phyloP scores from a whole-genome alignment of 2,329 filamentous ascomycete species.

The Trichocomaceae sp. region DNA sequence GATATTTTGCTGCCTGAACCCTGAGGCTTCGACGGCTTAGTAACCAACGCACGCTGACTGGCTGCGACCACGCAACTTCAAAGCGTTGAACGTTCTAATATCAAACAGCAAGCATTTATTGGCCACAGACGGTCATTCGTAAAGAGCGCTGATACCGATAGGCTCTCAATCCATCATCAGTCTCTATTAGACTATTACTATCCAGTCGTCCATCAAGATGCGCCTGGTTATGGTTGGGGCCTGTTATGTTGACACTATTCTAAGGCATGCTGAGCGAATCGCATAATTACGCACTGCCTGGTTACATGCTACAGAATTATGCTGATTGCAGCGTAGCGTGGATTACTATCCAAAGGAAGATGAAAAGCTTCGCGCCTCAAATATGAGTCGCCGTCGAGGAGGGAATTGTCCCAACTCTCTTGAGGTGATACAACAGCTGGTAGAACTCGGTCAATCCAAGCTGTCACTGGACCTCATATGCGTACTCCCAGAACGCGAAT shows the following conservation, averaged over 20 bases:
- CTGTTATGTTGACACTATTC: conserved; percentile 65
- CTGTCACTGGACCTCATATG: conserved; percentile 34
- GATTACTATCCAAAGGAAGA: conserved; percentile 64
- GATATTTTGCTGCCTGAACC: not conserved
- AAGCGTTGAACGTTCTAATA: no score
- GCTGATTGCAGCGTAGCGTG: conserved; percentile 41
- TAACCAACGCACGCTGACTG: not conserved
- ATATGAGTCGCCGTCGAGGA: conserved; percentile 55
- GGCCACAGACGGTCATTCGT: not conserved
- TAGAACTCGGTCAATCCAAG: conserved; percentile 20
- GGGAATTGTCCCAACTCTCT: conserved; percentile 68
- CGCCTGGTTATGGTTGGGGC: conserved; percentile 60
- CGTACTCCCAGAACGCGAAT: conserved; percentile 49
- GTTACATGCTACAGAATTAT: not conserved
- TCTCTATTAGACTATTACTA: no score
- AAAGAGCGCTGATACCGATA: not conserved
- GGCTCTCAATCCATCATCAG: not conserved
- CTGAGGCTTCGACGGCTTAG: not conserved
- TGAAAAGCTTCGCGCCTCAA: conserved; percentile 62
- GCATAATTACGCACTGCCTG: not conserved
- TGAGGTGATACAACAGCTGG: conserved; percentile 61
- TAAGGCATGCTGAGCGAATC: conserved; percentile 44
- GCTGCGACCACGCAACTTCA: no score
- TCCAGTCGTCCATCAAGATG: conserved; percentile 23
- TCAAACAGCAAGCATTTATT: no score